These are phyloP conservation scores for Colletotrichum sp. DNA, from an alignment of 2,329 filamentous ascomycete species.

Conservation along the genomic window DNA sequence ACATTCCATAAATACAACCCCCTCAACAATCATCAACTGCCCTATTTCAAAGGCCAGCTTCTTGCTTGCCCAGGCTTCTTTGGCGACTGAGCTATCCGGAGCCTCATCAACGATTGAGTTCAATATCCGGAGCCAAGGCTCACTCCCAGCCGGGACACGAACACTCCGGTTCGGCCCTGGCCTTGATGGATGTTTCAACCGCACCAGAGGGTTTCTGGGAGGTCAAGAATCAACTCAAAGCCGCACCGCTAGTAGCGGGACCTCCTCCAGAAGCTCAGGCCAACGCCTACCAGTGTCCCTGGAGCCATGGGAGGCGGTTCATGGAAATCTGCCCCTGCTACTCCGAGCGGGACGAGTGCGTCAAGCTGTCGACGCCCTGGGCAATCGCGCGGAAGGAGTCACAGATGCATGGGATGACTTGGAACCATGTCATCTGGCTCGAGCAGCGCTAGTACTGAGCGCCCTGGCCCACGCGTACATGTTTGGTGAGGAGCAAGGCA, in stretches of 20 bases:
- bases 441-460: constrained; percentile 10
- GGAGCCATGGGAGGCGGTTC: constrained; percentile 13
- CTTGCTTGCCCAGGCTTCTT: constrained; percentile 9
- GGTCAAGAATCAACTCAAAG: background rate
- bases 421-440: background rate
- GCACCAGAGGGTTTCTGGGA: constrained; percentile 1
- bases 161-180: constrained; percentile 7
- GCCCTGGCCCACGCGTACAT: constrained; percentile 15
- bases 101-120: background rate
- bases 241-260: background rate
- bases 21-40: background rate
- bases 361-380: constrained; percentile 5
- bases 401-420: background rate
- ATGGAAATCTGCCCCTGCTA: background rate
- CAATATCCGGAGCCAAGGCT: background rate
- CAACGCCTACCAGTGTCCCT: constrained; percentile 5
- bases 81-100: background rate
- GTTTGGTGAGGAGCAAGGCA: background rate
- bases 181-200: constrained; percentile 10
- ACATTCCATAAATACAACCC: background rate
- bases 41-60: constrained; percentile 16
- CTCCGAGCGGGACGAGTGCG: constrained; percentile 3
- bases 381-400: background rate
- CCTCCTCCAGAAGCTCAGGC: background rate
- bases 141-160: background rate